These are phyloP conservation scores for Ulvella scutata DNA, from an alignment of 139 green algal species.

Conservation along the genomic window DNA sequence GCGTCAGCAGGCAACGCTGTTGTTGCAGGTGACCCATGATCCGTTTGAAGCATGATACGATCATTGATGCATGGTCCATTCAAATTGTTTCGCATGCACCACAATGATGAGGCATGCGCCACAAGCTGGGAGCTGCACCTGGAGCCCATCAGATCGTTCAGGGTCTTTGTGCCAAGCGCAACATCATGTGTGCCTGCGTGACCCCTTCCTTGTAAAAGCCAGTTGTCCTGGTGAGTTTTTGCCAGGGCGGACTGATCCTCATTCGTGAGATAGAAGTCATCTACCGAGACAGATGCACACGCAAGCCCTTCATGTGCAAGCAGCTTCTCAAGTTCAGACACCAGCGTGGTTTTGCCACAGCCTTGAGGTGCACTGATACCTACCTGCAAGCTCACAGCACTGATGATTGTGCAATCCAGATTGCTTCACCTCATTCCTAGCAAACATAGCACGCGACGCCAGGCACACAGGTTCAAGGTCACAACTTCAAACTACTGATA, in stretches of 20 bases:
- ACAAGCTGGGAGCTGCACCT: neutral
- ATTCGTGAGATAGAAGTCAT: conserved; percentile 94
- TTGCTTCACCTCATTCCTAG: neutral
- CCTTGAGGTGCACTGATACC: conserved; percentile 85
- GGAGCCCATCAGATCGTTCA: conserved; percentile 29
- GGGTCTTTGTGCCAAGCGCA: conserved; percentile 50
- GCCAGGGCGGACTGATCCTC: conserved; percentile 24
- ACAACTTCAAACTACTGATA: no score
- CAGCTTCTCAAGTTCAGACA: conserved; percentile 71
- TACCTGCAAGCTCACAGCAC: conserved; percentile 25
- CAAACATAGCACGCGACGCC: neutral
- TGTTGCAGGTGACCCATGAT: no score
- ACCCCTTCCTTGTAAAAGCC: conserved; percentile 71
- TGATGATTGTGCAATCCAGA: neutral
- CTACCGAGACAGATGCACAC: conserved; percentile 73
- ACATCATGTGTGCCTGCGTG: conserved; percentile 93
- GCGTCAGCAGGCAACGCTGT: no score
- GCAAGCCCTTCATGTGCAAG: conserved; percentile 40
- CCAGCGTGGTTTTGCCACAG: conserved; percentile 93
- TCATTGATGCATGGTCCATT: no score
- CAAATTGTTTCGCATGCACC: no score
- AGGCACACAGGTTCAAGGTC: no score
- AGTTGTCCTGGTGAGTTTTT: conserved; percentile 44
- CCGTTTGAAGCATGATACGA: no score
- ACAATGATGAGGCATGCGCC: no score